These are phyloP conservation scores for Eudorina sp. DNA, from an alignment of 139 green algal genomes.

Conservation along the genomic window DNA sequence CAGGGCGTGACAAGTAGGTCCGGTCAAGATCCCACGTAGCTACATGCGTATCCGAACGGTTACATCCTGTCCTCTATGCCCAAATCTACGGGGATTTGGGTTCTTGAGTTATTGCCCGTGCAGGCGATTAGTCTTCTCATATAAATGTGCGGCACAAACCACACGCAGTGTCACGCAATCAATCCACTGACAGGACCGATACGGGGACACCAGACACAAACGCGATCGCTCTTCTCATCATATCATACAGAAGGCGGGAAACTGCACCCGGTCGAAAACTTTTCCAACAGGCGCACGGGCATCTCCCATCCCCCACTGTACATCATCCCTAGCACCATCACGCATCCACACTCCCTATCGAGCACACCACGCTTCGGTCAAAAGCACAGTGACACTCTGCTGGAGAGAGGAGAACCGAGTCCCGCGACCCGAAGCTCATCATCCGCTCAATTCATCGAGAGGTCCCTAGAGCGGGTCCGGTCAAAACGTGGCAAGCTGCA, in stretches of 20 bases:
- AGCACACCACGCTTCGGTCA: no score
- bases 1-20: no score
- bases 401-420: no score
- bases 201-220: not conserved
- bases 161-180: slow-evolving; percentile 9
- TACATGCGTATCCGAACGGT: not conserved
- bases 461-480: not conserved
- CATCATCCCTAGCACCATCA: no score
- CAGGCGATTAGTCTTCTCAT: slow-evolving; percentile 27
- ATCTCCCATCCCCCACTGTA: not conserved
- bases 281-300: not conserved
- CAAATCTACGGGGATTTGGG: not conserved
- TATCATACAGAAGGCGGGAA: slow-evolving; percentile 14
- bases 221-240: not conserved
- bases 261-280: no score
- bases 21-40: no score
- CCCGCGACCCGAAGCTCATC: no score
- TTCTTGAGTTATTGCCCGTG: not conserved
- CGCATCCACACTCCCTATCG: no score
- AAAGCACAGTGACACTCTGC: no score
- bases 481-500: slow-evolving; percentile 4
- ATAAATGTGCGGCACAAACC: not conserved
- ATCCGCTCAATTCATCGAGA: no score
- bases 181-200: slow-evolving; percentile 13
- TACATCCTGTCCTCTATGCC: not conserved